These are phyloP conservation scores for Ophiostoma perfectum DNA, from an alignment of 2,329 filamentous ascomycete species.

Conservation along the genomic window DNA sequence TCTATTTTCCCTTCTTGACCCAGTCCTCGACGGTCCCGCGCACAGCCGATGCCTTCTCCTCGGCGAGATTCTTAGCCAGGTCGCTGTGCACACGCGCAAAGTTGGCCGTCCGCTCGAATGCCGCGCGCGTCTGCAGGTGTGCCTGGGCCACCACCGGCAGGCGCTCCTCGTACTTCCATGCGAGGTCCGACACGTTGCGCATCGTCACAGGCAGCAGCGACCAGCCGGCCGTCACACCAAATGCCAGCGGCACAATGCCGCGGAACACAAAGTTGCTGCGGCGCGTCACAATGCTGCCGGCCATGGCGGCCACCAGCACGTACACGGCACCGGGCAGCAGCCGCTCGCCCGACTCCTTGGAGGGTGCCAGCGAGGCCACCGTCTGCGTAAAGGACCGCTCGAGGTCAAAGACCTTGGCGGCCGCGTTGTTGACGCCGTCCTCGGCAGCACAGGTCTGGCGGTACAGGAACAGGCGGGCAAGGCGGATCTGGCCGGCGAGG, in stretches of 20 bases:
- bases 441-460: slow-evolving; percentile 67
- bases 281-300: slow-evolving; percentile 82
- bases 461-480: slow-evolving; percentile 75
- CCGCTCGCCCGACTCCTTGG: slow-evolving; percentile 78
- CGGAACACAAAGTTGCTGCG: slow-evolving; percentile 83
- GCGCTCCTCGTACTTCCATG: slow-evolving; percentile 89
- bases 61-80: slow-evolving; percentile 65
- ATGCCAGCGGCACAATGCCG: slow-evolving; percentile 66
- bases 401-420: slow-evolving; percentile 74
- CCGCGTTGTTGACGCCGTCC: slow-evolving; percentile 73
- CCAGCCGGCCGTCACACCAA: slow-evolving; percentile 80
- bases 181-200: slow-evolving; percentile 76
- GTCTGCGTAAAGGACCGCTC: slow-evolving; percentile 89
- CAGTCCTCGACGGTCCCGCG: slow-evolving; percentile 77
- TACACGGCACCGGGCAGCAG: slow-evolving; percentile 87
- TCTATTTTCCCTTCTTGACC: slow-evolving; percentile 82
- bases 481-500: slow-evolving; percentile 75
- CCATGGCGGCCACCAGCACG: slow-evolving; percentile 90
- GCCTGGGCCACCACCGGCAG: slow-evolving; percentile 78
- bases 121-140: slow-evolving; percentile 66
- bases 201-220: slow-evolving; percentile 82
- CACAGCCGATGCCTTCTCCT: slow-evolving; percentile 71
- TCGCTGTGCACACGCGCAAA: slow-evolving; percentile 70
- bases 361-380: slow-evolving; percentile 78
- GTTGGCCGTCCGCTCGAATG: slow-evolving; percentile 62